Base-by-base conservation (phyloP, 2,329 filamentous ascomycete genomes). In the Penicillium freii region DNA sequence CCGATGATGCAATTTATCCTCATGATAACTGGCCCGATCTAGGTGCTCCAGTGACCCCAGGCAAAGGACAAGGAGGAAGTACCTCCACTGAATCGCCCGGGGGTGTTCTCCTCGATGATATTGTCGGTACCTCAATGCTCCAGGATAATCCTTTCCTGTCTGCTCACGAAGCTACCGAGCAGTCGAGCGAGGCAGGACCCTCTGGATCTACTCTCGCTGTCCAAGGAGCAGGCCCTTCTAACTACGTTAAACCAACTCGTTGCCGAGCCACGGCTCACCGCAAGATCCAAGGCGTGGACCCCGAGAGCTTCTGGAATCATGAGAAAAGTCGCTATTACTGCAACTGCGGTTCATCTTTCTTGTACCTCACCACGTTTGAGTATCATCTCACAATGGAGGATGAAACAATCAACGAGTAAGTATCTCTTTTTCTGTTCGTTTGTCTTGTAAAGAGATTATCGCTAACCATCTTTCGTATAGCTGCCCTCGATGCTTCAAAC, bases 401-500 rank as follows among this genome's bases (percentile, higher is more conserved):
- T 17, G 42, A 42, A 5, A 10, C 34, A 6, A 42, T 47, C 13
- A 52, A 47, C 4, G 49, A 53, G 67, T 69, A 57, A 31, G 63
- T 56, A 6, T 27, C 34, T 17, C 29, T 17, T 31, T 31, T n/a
- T 29, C 31, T 4, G 1, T 19, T 13, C 23, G 10, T 7, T 4
- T 21, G 2, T 2, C 15, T 44, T 29, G 33, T 13, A 11, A 25
- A 25, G 8, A 5, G 5, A 31, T 17, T 42, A 1, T 8, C 7
- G 17, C 51, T 63, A 48, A 62, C 50, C 5, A 36, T 10, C 13
- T 34, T 3, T 11, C 3, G 3, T 39, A 4, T 47, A 74, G 73
- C 38, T 80, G 77, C 54, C 73, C 76, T 6, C 64, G 66, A 17
- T 80, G 77, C 44, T 61, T 70, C 47, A 74, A 71, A 38, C 46